phyloP scores from a whole-genome alignment of 257 asterid genomes.

The Lantana camara region DNA sequence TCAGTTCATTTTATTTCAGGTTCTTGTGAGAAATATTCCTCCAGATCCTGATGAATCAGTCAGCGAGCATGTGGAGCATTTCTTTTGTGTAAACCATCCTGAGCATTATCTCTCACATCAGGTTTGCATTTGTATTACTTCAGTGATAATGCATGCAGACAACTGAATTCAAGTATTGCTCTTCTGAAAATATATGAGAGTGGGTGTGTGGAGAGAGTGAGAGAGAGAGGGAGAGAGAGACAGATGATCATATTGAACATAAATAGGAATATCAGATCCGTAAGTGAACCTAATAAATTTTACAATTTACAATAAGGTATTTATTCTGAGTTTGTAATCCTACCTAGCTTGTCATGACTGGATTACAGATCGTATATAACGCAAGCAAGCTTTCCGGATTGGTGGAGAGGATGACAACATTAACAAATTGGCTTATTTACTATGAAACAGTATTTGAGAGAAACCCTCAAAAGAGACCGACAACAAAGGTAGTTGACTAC shows the following conservation, averaged over 20 bases:
- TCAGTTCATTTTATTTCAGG: conserved; percentile 46
- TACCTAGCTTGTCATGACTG: conserved; percentile 26
- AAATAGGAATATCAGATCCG: not conserved
- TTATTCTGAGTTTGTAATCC: conserved; percentile 6
- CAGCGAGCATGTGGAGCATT: conserved; percentile 87
- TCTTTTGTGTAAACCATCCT: conserved; percentile 88
- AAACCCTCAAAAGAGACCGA: conserved; percentile 63
- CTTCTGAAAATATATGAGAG: not conserved
- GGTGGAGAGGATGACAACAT: conserved; percentile 65
- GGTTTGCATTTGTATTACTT: conserved; percentile 37
- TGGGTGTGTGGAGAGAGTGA: not conserved
- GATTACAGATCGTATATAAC: conserved; percentile 65
- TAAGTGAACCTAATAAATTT: not conserved
- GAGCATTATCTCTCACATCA: conserved; percentile 81
- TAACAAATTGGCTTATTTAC: conserved; percentile 72
- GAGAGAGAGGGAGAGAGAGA: not conserved
- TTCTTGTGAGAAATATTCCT: conserved; percentile 91
- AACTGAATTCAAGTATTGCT: not conserved
- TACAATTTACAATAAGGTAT: not conserved
- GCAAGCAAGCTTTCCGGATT: conserved; percentile 64
- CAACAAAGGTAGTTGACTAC: conserved; percentile 57
- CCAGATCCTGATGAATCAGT: conserved; percentile 85
- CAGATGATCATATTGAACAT: not conserved
- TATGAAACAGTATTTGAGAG: conserved; percentile 72
- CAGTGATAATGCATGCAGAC: not conserved